Base-by-base conservation (phyloP, 73 alveolate genomes). In the Paramecium sonneborni region DNA sequence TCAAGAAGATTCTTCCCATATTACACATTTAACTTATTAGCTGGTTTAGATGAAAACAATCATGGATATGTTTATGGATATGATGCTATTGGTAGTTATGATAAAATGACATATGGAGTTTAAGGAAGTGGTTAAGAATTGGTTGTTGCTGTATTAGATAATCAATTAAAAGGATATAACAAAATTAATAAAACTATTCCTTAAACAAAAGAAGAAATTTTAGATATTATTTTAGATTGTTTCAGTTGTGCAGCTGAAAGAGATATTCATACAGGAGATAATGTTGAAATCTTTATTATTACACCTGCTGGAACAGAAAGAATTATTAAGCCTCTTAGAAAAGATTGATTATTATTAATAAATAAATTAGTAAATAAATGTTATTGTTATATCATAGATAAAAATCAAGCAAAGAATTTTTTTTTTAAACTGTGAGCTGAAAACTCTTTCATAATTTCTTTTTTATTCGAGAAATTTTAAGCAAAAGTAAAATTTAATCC, bases 1-100 rank as follows among this genome's bases (percentile, higher is more conserved):
- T 94, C 94, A n/a, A 95, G 98, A 82, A 96, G 99, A 93, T 97
- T 97, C 96, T 96, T 98, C 98, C 99, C 99, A 32, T 97, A 93
- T 94, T 98, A 98, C 85, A 94, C 99, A 48, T 98, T 98, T 96
- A 98, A 97, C 76, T 93, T 97, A 82, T 93, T 98, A 85, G 93
- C 98, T 52, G 99, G 99, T 14, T 74, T 95, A 85, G 96, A 94
- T 93, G 86, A 76, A 56, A 95, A 97, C 41, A 99, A 98, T 34
- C 85, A 95, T 76, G 84, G 84, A 79, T 7, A 18, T 10, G 97
- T 97, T 55, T 97, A 92, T 93, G 98, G 99, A 30, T 97, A 97
- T 91, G 99, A 97, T 93, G 99, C 99, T 57, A 96, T 97, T n/a
- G 99, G 99, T 15, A 95, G 98, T 43, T 97, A 92, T 76, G 99